phyloP scores from a whole-genome alignment of 2,329 filamentous ascomycete species.

The Botryosphaeria dothidea region DNA sequence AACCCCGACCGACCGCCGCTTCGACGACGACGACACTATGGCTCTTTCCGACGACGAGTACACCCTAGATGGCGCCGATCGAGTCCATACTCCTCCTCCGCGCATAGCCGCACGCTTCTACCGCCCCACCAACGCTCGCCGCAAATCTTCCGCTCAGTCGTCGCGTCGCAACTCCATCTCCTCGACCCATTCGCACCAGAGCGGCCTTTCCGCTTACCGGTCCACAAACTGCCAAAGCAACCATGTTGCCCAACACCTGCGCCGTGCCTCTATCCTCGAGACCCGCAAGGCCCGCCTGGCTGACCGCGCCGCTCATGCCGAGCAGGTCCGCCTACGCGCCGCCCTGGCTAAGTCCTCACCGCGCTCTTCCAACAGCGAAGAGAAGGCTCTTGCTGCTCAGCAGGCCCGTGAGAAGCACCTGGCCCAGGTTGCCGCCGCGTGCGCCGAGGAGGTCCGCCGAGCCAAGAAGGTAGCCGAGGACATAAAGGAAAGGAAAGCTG shows the following conservation, averaged over 20 bases:
- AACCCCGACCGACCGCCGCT: conserved; percentile 38
- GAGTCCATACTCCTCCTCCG: conserved; percentile 65
- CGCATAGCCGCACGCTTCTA: conserved; percentile 80
- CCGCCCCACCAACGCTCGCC: conserved; percentile 63
- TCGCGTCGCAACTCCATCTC: conserved; percentile 80
- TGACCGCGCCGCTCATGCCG: conserved; percentile 77
- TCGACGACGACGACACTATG: conserved; percentile 40
- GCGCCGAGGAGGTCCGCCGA: conserved; percentile 79
- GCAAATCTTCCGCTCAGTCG: conserved; percentile 70
- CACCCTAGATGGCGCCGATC: conserved; percentile 31
- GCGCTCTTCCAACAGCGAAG: conserved; percentile 68
- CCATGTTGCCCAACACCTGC: conserved; percentile 75
- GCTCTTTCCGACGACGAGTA: conserved; percentile 41
- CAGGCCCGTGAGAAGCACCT: conserved; percentile 78
- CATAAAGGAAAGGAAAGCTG: conserved; percentile 78
- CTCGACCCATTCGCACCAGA: conserved; percentile 71
- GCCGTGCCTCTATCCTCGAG: conserved; percentile 77
- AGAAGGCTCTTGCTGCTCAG: conserved; percentile 74
- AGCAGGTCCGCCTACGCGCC: conserved; percentile 77
- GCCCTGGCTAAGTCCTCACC: conserved; percentile 71
- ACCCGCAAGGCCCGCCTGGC: conserved; percentile 77
- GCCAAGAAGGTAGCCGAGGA: conserved; percentile 81
- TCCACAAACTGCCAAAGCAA: conserved; percentile 65
- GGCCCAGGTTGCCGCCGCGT: conserved; percentile 77
- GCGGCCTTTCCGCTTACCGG: conserved; percentile 55